Conservation (phyloP, 768 basidiomycete genomes). For the Hygrophorus pudorinus region DNA sequence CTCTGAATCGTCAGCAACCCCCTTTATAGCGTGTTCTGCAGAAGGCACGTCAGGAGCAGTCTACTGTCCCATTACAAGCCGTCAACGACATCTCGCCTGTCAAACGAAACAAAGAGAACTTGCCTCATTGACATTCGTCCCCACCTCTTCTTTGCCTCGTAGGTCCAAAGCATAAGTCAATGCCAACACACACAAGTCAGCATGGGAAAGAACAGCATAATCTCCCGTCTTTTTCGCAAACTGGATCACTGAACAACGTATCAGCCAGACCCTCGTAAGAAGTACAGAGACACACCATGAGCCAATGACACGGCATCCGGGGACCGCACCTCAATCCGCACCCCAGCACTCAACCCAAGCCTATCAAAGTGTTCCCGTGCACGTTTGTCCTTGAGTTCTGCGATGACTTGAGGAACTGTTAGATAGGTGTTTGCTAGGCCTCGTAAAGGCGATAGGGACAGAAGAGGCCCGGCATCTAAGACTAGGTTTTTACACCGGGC, state of each 20-base stretch:
- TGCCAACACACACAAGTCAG: conserved; percentile 87
- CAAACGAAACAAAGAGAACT: conserved; percentile 7
- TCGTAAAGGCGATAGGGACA: conserved; percentile 82
- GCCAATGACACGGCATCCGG: conserved; percentile 64
- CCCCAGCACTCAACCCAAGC: conserved; percentile 65
- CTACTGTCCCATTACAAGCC: neutral
- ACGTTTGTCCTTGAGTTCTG: conserved; percentile 81
- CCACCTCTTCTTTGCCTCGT: conserved; percentile 23
- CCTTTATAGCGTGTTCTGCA: no score
- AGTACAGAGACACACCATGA: conserved; percentile 35
- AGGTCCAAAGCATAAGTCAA: conserved; percentile 73
- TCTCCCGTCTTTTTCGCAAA: conserved; percentile 96
- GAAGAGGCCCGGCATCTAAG: conserved; percentile 88
- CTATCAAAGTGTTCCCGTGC: conserved; percentile 82
- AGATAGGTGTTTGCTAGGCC: conserved; percentile 79
- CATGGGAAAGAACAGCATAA: conserved; percentile 81
- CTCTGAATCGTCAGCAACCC: no score
- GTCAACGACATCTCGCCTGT: neutral
- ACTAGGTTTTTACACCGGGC: conserved; percentile 69
- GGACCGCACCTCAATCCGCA: conserved; percentile 58
- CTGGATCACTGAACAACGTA: conserved; percentile 56
- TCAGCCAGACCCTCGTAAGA: neutral
- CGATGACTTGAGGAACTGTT: conserved; percentile 84
- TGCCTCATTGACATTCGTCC: conserved; percentile 17
- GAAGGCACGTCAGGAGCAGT: no score